Base-by-base conservation (phyloP, 2,329 filamentous ascomycete species). In the Aspergillus aculeatus region DNA sequence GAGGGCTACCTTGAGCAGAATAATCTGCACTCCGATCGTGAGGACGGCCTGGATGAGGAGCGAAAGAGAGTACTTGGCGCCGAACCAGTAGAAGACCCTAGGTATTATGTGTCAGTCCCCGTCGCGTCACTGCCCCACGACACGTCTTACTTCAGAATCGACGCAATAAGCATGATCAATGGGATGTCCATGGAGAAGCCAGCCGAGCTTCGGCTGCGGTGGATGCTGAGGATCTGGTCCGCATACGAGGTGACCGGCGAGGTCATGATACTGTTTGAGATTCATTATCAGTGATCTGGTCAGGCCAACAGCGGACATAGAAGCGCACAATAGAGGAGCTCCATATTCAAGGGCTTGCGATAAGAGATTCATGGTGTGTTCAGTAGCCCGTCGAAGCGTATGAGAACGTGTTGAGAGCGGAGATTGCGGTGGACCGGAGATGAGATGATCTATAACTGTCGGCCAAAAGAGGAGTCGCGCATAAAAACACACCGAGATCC, bases 141-240 rank as follows among this genome's bases (percentile, higher is more conserved):
- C 2, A 4, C 5, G 19, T 58, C 74, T 66, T 71, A 85, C 83
- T 88, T 88, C 19, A 87, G 71, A 59, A 88, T 86, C 41, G 84
- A 87, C 35, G 86, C 82, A 58, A 86, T 78, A 19, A 88, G 83
- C 86, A 88, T 88, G 64, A 88, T 88, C 67, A 88, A 74, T 16
- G 86, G 86, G 41, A 88, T 87, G 68, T 89, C 86, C 66, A 89
- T 77, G 16, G 85, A 88, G 74, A 89, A 89, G 32, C 86, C 86
- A 35, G 82, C 83, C 4, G 85, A 87, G 58, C 79, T 84, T 66
- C 83, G 81, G 59, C 75, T 82, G 64, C 81, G 81, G 74, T 87
- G 82, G 69, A 88, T 88, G 66, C 82, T 84, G 71, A 85, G 81
- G 70, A 88, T 88, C 70, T 89, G 86, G 73, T 89, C 86, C 62